These are phyloP conservation scores for Macrolepiota dolichaula DNA, from an alignment of 768 basidiomycete genomes.

Conservation along the genomic window DNA sequence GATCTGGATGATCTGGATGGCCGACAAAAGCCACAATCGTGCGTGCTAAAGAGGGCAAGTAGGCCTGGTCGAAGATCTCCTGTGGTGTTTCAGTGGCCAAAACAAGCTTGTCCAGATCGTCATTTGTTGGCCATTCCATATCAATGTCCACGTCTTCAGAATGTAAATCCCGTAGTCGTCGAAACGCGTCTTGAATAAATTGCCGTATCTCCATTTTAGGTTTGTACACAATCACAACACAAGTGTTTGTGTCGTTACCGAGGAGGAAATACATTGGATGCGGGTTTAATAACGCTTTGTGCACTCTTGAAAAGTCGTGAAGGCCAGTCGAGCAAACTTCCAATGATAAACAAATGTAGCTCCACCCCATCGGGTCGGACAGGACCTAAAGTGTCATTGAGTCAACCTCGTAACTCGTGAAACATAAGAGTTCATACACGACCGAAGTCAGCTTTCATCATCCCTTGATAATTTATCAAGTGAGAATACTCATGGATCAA, in stretches of 20 bases:
- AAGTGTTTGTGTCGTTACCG: background rate
- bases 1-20: background rate
- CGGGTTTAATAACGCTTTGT: background rate
- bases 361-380: background rate
- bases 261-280: slow-evolving; percentile 1
- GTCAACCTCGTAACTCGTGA: background rate
- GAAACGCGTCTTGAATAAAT: background rate
- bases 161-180: background rate
- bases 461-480: background rate
- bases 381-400: background rate
- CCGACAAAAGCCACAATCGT: background rate
- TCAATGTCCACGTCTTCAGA: background rate
- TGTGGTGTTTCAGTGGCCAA: background rate
- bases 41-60: background rate
- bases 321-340: background rate
- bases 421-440: background rate
- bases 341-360: background rate
- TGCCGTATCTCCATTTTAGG: background rate
- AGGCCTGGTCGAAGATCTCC: background rate
- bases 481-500: background rate
- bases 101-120: background rate
- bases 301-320: background rate
- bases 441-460: background rate
- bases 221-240: background rate
- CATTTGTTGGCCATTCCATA: background rate